Evolutionary conservation across 768 basidiomycete genomes (phyloP), one percentile per base, ranked within the genome.

Genomic region (Russula griseocarnosa): DNA sequence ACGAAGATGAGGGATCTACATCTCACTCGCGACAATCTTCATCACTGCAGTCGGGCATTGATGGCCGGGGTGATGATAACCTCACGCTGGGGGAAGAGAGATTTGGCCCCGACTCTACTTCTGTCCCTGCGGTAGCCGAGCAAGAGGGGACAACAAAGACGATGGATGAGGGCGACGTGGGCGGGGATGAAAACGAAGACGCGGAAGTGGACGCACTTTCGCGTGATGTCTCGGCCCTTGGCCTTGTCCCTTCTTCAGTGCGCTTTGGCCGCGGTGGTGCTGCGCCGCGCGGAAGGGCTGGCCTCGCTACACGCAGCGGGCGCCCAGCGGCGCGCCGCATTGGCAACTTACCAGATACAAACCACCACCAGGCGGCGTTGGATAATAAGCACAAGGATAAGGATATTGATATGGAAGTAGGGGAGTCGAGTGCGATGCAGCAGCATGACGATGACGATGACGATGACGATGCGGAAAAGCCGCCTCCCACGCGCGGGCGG

Each of bases 241-340:
- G 83, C 10, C 80, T 92, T 60, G 82, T 92, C 1, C 90, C 90
- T 4, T 74, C 83, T 3, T 80, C 86, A 0, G 81, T 92, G 47
- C 81, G 86, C 14, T 92, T 92, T 64, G 90, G 90, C 28, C 79
- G 88, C 44, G 90, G 90, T 0, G 85, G 84, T 10, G 8, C 38
- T 1, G 46, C 28, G 11, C 4, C 83, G 79, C 67, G 75, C 72
- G 24, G 81, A 80, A 30, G 85, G 83, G 8, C 52, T 8, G 62
- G 57, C 3, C 82, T 86, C 66, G 76, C 60, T 32, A 63, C 61
- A 20, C 61, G 49, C 14, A 54, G 44, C 32, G 63, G 63, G 24
- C 63, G 63, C 10, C 28, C 58, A 4, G 58, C 26, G 13, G 58
- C 53, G 20, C 58, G 58, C 18, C 53, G 42, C 38, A 26, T 58